Evolutionary conservation across 1,284 basidiomycete species (phyloP).

Genomic region (Xanthoconium separans): DNA sequence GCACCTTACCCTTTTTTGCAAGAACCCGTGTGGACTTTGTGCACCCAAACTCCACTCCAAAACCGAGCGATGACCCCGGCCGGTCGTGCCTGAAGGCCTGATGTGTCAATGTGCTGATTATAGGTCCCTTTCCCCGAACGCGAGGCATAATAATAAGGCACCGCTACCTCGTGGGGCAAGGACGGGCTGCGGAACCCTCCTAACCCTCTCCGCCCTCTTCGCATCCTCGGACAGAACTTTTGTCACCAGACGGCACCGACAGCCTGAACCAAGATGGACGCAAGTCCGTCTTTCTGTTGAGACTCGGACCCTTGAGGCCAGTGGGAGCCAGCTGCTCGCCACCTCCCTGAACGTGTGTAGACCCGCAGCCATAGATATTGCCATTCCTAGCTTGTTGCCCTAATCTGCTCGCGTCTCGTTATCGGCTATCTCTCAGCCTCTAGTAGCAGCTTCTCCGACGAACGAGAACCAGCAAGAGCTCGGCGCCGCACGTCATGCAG

Average conservation of each 20-base stretch:
- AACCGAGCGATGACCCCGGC: neutral
- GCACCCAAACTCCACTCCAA: slow-evolving; percentile 16
- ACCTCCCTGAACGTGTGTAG: neutral
- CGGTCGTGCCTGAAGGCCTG: neutral
- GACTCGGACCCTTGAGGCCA: too few relatives aligned
- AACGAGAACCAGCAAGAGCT: neutral
- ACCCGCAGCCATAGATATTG: neutral
- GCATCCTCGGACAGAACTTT: neutral
- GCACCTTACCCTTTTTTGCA: neutral
- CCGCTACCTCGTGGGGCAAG: neutral
- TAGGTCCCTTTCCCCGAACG: neutral
- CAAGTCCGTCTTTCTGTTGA: too few relatives aligned
- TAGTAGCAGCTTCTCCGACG: neutral
- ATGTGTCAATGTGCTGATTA: neutral
- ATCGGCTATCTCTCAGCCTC: neutral
- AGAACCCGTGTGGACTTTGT: slow-evolving; percentile 8
- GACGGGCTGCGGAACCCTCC: neutral
- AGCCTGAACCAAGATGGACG: too few relatives aligned
- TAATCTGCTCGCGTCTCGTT: neutral
- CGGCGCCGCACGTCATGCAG: neutral
- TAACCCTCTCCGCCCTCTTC: neutral
- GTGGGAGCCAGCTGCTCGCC: neutral
- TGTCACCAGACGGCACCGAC: too few relatives aligned
- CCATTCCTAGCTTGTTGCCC: neutral
- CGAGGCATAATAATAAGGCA: neutral